Evolutionary conservation across 495 filamentous ascomycete species (phyloP), one percentile per base, ranked within the genome.

Genomic region (Hypoxylon subgilvum): DNA sequence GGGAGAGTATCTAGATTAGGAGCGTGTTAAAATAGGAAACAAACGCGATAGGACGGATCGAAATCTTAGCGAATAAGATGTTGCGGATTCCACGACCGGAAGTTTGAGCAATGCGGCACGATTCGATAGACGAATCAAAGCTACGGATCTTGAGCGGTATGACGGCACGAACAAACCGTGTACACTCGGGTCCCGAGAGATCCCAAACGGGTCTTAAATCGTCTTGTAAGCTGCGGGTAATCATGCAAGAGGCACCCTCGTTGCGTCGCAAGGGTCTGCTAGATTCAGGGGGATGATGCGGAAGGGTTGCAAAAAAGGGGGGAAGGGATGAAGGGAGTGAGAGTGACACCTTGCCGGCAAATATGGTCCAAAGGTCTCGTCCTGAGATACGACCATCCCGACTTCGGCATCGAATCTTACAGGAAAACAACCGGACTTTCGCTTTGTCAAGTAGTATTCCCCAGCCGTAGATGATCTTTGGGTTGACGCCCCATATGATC

Each of bases 291-390:
- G 13, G 32, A 52, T 63, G 53, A 63, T 42, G 43, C 31, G 41
- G 38, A 36, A 45, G 23, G 4, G 10, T 14, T 34, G 18, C 28
- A 43, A 43, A 25, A 36, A 45, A 4, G 4, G 7, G 14, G 42
- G 17, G 34, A 47, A 43, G 18, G 12, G 17, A 35, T 17, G 40
- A 30, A 43, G 27, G 40, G 42, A 39, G 47, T 22, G 39, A 52
- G 30, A 31, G 16, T 46, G 45, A 25, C 47, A 63, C 35, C 59
- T 57, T 57, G 28, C 59, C 59, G 59, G 59, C 41, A 57, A 51
- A 49, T 63, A 52, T 21, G 40, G 47, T 47, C 32, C 6, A 25
- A 17, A 31, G n/a, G n/a, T 14, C 2, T 38, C 50, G 50, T 21
- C 45, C 40, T 40, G 31, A 41, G 16, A 52, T 9, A 25, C 25